Evolutionary conservation across 129 eudicot genomes (phyloP), one percentile per base, ranked within the genome.

Genomic region (Flaveria trinervia): DNA sequence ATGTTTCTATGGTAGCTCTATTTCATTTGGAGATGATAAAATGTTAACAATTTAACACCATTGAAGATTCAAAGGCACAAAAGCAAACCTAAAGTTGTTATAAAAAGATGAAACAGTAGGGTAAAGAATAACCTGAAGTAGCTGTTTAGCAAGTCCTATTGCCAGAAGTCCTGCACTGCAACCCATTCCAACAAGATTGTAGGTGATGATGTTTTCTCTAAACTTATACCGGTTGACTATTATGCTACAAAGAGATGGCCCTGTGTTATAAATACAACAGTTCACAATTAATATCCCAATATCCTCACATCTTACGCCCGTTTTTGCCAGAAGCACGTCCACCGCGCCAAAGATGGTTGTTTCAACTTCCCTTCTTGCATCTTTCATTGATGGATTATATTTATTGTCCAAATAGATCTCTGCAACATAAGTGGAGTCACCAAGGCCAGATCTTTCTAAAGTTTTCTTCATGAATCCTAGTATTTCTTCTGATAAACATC

Each of bases 101-200:
- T 33, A 33, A 33, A 30, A 49, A 50, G 4, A 14, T 11, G 3
- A 50, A 4, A 50, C 56, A 50, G 5, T 50, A 50, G 55, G 4
- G 57, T 57, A 46, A 43, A 5, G 10, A 14, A 57, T 73, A 65
- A 85, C 90, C 88, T 88, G 83, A 68, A 86, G 86, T 46, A 89
- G 82, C 36, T 83, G 85, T 50, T 81, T 84, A 18, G 88, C 90
- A 36, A 89, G 82, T 65, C 82, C 87, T 22, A 82, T 70, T 12
- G 84, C 81, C 8, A 70, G 17, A n/a, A 82, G 78, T 7, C 90
- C 82, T 26, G 90, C 85, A 22, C 84, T 86, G 72, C 93, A 89
- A 16, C 93, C 93, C 93, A 89, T 89, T 9, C 93, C 93, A 57
- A 51, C n/a, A 11, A 89, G 85, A 68, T 84, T 86, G 74, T 86